Evolutionary conservation across 768 basidiomycete genomes (phyloP).

Genomic region (Suillus alpinus): DNA sequence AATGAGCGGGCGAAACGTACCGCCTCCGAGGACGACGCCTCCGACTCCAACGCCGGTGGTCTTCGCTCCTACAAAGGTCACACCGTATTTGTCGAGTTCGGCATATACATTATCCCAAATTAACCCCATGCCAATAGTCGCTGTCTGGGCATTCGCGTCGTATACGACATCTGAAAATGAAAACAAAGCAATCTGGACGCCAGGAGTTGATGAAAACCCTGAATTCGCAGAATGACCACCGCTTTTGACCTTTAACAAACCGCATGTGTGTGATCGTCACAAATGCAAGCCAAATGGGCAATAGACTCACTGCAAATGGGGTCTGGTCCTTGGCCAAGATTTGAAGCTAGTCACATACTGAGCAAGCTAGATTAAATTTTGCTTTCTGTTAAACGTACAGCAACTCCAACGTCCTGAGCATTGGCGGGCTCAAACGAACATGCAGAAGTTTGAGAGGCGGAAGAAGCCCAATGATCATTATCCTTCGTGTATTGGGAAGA

Average conservation of each 20-base stretch:
- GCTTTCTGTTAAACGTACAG: conserved; percentile 34
- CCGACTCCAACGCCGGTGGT: conserved; percentile 59
- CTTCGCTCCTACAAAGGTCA: conserved; percentile 59
- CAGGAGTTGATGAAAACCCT: conserved; percentile 57
- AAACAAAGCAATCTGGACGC: conserved; percentile 57
- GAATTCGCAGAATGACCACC: conserved; percentile 57
- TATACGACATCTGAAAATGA: conserved; percentile 47
- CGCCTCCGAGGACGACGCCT: conserved; percentile 59
- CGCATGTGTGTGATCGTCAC: conserved; percentile 3
- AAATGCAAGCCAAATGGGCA: neutral
- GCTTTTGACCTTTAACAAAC: conserved; percentile 48
- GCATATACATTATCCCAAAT: conserved; percentile 69
- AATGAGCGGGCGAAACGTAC: conserved; percentile 21
- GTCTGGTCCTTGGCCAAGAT: conserved; percentile 43
- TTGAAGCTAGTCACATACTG: conserved; percentile 36
- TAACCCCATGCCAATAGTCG: conserved; percentile 37
- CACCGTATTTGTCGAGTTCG: conserved; percentile 44
- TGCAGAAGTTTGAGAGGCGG: conserved; percentile 42
- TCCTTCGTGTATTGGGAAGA: conserved; percentile 36
- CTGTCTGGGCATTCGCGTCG: conserved; percentile 38
- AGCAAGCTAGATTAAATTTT: neutral
- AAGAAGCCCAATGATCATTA: conserved; percentile 48
- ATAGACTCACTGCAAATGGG: conserved; percentile 49
- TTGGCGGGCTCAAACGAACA: conserved; percentile 62
- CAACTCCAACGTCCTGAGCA: conserved; percentile 47